Evolutionary conservation across 129 eudicot species (phyloP).

Genomic region (Apium graveolens): DNA sequence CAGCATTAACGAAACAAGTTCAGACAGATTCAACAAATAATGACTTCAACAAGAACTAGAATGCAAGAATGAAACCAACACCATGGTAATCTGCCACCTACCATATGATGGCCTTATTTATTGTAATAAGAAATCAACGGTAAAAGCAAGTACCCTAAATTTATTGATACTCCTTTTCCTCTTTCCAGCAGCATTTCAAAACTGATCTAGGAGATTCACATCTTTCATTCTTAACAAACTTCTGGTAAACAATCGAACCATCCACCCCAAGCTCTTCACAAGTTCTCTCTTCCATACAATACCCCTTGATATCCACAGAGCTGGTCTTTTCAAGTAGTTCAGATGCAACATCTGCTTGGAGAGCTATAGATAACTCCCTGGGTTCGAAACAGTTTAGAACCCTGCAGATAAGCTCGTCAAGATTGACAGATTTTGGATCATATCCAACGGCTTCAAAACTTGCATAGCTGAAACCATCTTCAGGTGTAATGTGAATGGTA

Average conservation of each 20-base stretch:
- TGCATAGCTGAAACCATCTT: constrained; percentile 92
- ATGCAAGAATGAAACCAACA: neutral
- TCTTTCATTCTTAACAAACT: constrained; percentile 38
- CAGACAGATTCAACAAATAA: neutral
- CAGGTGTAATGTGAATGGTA: constrained; percentile 82
- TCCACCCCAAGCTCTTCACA: constrained; percentile 54
- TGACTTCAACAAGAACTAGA: neutral
- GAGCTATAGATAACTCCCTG: constrained; percentile 65
- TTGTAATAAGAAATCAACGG: neutral
- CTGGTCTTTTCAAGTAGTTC: constrained; percentile 22
- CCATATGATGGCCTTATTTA: neutral
- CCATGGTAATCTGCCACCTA: neutral
- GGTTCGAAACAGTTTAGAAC: constrained; percentile 74
- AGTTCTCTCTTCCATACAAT: constrained; percentile 36
- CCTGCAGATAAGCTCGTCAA: constrained; percentile 42
- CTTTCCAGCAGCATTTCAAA: constrained; percentile 51
- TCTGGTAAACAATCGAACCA: constrained; percentile 54
- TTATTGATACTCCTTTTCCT: constrained; percentile 41
- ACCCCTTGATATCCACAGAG: constrained; percentile 37
- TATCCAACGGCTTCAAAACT: constrained; percentile 88
- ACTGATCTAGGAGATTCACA: constrained; percentile 60
- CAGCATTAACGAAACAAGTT: neutral
- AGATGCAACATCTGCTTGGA: constrained; percentile 46
- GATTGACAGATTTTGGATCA: constrained; percentile 32
- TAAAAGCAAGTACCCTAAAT: neutral